phyloP scores from a whole-genome alignment of 805 yeast genomes.

The Yarrowia divulgata region DNA sequence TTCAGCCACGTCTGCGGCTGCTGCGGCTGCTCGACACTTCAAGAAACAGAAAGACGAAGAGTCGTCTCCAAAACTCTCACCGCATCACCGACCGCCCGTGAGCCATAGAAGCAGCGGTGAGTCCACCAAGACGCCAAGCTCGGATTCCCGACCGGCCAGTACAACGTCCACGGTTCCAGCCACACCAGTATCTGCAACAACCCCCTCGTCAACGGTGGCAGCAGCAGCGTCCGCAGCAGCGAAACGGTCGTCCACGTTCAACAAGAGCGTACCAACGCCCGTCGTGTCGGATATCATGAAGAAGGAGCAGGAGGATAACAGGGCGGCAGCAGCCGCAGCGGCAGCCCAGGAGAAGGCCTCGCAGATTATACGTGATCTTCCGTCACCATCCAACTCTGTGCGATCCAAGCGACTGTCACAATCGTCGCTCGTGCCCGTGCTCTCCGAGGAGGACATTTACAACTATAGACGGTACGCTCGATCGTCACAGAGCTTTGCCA shows the following conservation, averaged over 20 bases:
- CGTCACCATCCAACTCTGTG: slow-evolving; percentile 29
- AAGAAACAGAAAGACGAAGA: slow-evolving; percentile 8
- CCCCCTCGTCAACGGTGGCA: slow-evolving; percentile 12
- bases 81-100: slow-evolving; percentile 11
- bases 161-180: slow-evolving; percentile 8
- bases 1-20: slow-evolving; percentile 24
- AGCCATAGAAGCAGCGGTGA: slow-evolving; percentile 21
- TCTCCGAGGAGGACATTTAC: slow-evolving; percentile 36
- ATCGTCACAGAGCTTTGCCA: slow-evolving; percentile 30
- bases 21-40: slow-evolving; percentile 25
- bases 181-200: neutral
- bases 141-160: slow-evolving; percentile 13
- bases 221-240: slow-evolving; percentile 38
- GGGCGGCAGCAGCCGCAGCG: neutral
- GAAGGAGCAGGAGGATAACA: slow-evolving; percentile 27
- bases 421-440: slow-evolving; percentile 22
- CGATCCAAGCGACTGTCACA: slow-evolving; percentile 31
- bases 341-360: slow-evolving; percentile 17
- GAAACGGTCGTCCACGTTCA: slow-evolving; percentile 28
- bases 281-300: slow-evolving; percentile 27
- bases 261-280: slow-evolving; percentile 35
- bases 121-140: slow-evolving; percentile 16
- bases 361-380: slow-evolving; percentile 20
- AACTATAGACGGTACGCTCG: slow-evolving; percentile 11
- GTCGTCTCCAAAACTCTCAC: slow-evolving; percentile 3